phyloP scores from a whole-genome alignment of 169 alveolate genomes.

The Cryptosporidium ubiquitum region DNA sequence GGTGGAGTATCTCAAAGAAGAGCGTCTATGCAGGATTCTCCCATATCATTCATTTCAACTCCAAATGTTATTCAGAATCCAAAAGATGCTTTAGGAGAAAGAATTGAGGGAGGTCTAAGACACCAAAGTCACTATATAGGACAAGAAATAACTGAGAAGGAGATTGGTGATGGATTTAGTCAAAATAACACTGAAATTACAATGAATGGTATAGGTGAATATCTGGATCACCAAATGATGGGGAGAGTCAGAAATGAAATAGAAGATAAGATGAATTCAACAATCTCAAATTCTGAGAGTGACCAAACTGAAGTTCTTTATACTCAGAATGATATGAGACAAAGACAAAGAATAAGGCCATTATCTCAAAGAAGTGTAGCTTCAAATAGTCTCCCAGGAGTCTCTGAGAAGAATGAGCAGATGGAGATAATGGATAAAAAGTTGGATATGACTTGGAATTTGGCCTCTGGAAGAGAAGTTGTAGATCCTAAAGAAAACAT shows the following conservation, averaged over 20 bases:
- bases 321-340: slow-evolving; percentile 51
- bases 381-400: not conserved
- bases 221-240: not conserved
- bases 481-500: not conserved
- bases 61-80: slow-evolving; percentile 7
- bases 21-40: slow-evolving; percentile 2
- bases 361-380: not conserved
- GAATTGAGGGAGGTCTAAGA: not conserved
- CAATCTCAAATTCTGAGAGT: slow-evolving; percentile 53
- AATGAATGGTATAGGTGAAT: not conserved
- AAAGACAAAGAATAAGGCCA: slow-evolving; percentile 62
- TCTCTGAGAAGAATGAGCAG: not conserved
- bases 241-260: not conserved
- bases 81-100: not conserved
- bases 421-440: not conserved
- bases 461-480: not conserved
- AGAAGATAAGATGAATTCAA: slow-evolving; percentile 27
- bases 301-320: slow-evolving; percentile 26
- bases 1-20: not conserved
- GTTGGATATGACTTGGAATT: not conserved
- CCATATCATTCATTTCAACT: slow-evolving; percentile 5
- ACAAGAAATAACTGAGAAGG: not conserved
- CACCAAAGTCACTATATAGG: not conserved
- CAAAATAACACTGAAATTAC: not conserved
- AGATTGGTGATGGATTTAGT: not conserved